A percentile compares a stretch with the other conserved stretches of the same genome.
phyloP scores from a whole-genome alignment of 306 rosid genomes.

The Glycine soja region DNA sequence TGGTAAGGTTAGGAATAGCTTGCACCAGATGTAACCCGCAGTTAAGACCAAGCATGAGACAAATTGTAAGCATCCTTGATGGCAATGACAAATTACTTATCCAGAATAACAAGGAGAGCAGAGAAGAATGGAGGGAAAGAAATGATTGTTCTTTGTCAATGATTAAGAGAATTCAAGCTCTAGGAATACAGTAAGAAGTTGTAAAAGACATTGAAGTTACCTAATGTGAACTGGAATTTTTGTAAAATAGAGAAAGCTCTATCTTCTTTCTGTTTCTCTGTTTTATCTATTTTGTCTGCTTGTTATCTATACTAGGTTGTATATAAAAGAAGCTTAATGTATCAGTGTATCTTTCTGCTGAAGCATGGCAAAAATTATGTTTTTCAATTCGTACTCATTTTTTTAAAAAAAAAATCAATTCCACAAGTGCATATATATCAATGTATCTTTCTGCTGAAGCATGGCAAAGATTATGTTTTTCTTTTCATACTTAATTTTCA shows the following conservation, averaged over 20 bases:
- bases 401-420: too few species aligned
- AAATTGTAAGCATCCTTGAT: conserved; percentile 78
- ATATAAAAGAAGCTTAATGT: conserved; percentile 40
- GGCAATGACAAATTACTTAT: conserved; percentile 69
- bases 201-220: background rate
- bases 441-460: conserved; percentile 39
- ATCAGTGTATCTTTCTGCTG: conserved; percentile 38
- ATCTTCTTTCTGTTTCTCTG: conserved; percentile 35
- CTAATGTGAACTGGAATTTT: conserved; percentile 30
- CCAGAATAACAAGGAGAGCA: conserved; percentile 57
- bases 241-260: conserved; percentile 40
- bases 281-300: conserved; percentile 41
- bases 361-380: conserved; percentile 30
- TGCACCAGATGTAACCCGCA: conserved; percentile 72
- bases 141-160: conserved; percentile 69
- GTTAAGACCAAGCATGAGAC: conserved; percentile 81
- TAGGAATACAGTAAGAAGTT: conserved; percentile 79
- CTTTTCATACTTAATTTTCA: conserved; percentile 1
- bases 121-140: conserved; percentile 74
- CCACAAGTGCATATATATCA: background rate
- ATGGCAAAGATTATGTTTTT: conserved; percentile 28
- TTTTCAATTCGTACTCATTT: conserved; percentile 3
- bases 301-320: conserved; percentile 39
- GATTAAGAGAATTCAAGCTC: conserved; percentile 85
- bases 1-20: conserved; percentile 69